Conservation (phyloP, 2,329 filamentous ascomycete species). For the Fusarium nurragi region DNA sequence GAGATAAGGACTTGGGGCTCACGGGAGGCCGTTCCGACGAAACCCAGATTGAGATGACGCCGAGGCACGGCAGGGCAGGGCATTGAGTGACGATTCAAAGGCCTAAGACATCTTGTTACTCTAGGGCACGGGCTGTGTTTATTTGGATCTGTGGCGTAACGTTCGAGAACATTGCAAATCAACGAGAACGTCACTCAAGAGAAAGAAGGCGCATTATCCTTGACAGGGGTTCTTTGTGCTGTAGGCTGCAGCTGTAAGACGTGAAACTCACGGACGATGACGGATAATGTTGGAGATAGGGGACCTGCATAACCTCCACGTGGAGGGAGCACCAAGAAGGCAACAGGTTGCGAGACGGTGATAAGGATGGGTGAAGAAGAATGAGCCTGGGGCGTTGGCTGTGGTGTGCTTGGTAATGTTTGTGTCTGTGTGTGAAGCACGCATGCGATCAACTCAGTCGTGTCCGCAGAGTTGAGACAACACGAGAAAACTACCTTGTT, state of each 20-base stretch:
- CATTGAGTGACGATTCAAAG: neutral
- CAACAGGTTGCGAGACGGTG: constrained; percentile 22
- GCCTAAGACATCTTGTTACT: neutral
- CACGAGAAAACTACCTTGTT: neutral
- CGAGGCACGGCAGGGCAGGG: neutral
- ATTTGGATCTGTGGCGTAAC: constrained; percentile 16
- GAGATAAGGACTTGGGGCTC: constrained; percentile 13
- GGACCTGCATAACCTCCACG: constrained; percentile 42
- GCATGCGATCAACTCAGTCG: neutral
- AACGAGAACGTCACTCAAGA: constrained; percentile 1
- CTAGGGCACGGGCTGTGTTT: neutral
- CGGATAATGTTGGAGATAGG: constrained; percentile 31
- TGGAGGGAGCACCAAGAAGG: constrained; percentile 28
- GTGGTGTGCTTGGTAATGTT: neutral
- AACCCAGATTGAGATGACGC: constrained; percentile 9
- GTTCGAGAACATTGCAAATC: constrained; percentile 4
- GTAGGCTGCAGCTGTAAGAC: neutral
- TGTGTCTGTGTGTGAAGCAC: neutral
- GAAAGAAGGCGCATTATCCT: neutral
- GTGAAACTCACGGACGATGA: constrained; percentile 21
- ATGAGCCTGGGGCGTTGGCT: neutral
- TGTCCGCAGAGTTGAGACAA: neutral
- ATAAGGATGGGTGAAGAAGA: constrained; percentile 2
- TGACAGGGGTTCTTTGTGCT: constrained; percentile 12
- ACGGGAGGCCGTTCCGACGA: constrained; percentile 10